Base-by-base conservation (phyloP, 345 rosid genomes). In the Citrus hindsii region DNA sequence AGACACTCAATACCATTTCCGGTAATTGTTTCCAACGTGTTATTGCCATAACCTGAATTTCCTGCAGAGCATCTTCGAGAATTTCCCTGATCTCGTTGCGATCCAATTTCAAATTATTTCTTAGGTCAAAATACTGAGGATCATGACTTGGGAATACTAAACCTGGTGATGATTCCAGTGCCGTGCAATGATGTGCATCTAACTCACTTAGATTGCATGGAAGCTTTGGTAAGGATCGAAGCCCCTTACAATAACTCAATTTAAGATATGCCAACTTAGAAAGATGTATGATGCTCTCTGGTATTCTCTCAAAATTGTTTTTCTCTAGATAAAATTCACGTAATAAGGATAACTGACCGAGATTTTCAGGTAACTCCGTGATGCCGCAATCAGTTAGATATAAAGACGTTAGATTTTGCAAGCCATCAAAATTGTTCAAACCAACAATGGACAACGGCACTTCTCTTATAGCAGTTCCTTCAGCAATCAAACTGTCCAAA, bases 221-320 rank as follows among this genome's bases (percentile, higher is more conserved):
- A 40, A 40, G 46, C 13, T 9, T 40, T 40, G 81, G 84, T 74
- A 87, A 32, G 30, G 83, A 82, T 68, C 53, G 77, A 64, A 87
- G 88, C 69, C 74, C 56, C 80, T 28, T 75, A 53, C 88, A 87
- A 25, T 69, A 69, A 63, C 51, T 58, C 35, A 87, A 33, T 10
- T 42, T 0, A 21, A 85, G 79, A 37, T 14, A 42, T 19, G 1
- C 51, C 40, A 85, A 81, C 22, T 75, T 38, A 58, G 80, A 61
- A 48, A 83, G 88, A 22, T 71, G 76, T 64, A 55, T 77, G 70
- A 87, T 40, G 46, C 46, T 40, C 12, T 40, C 46, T 40, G 46
- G 46, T 40, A 40, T 40, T 9, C 46, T 40, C 46, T 40, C 46
- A 9, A 40, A 40, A 40, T 40, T 40, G 46, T 40, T 40, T 9